phyloP scores from a whole-genome alignment of 441 rosid genomes.

The Brassica balearica region DNA sequence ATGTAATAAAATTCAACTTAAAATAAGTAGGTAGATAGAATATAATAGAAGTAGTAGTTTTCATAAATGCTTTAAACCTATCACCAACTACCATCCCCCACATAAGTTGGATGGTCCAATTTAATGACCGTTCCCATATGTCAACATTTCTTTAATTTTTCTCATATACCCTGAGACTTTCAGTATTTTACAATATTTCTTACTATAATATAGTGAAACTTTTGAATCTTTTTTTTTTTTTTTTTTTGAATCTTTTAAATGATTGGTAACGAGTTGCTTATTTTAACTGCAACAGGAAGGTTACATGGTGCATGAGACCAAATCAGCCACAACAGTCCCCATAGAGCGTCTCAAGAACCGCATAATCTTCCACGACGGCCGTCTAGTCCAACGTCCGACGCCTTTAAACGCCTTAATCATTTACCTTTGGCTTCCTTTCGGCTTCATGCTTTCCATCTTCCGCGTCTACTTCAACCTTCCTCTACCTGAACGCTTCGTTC shows the following conservation, averaged over 20 bases:
- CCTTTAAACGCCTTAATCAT: slow-evolving; percentile 75
- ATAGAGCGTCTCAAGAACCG: slow-evolving; percentile 63
- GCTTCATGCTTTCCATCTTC: slow-evolving; percentile 75
- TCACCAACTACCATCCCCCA: slow-evolving; percentile 38
- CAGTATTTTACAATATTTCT: background rate
- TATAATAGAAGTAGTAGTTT: slow-evolving; percentile 7
- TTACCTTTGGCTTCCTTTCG: slow-evolving; percentile 89
- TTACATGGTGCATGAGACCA: slow-evolving; percentile 85
- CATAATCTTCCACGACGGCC: slow-evolving; percentile 96
- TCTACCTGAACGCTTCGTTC: slow-evolving; percentile 87
- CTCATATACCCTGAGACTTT: background rate
- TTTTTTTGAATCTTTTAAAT: slow-evolving; percentile 38
- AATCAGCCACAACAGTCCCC: slow-evolving; percentile 64
- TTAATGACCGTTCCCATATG: slow-evolving; percentile 32
- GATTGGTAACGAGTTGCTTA: background rate
- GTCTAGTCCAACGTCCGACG: slow-evolving; percentile 82
- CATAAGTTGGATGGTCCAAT: slow-evolving; percentile 39
- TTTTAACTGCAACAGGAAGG: slow-evolving; percentile 68
- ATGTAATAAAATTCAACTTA: background rate
- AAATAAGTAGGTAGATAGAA: slow-evolving; percentile 10
- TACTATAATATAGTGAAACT: slow-evolving; percentile 12
- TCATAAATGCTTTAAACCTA: slow-evolving; percentile 39
- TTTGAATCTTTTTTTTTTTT: too few relatives aligned
- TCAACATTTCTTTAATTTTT: background rate
- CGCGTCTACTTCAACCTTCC: slow-evolving; percentile 98